Base-by-base conservation (phyloP, 2,329 filamentous ascomycete genomes). In the Pseudomassariella vexata region DNA sequence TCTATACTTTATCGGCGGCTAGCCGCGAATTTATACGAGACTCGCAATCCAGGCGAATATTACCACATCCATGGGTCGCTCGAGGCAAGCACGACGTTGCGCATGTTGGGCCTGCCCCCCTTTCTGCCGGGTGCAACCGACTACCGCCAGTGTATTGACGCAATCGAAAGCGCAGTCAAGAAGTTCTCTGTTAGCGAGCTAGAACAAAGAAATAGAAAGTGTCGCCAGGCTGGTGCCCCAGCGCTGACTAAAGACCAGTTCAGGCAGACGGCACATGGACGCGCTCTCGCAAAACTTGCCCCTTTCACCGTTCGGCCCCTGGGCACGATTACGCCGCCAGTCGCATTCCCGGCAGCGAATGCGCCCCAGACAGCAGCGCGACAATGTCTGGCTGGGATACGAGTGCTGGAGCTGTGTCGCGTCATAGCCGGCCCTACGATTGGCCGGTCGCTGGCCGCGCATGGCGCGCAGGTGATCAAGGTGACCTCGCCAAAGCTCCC, bases 381-480 rank as follows among this genome's bases (percentile, higher is more conserved):
- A 24, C 55, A 56, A 9, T 56, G 62, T 45, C 45, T 76, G 62
- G 37, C 66, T 48, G 82, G 82, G 0, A 67, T 87, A 52, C 82
- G 80, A 42, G 82, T 88, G 5, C 67, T 88, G 5, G 84, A 89
- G 49, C 60, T 88, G 19, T 84, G 81, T 49, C 76, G 82, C 24
- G 79, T 87, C 47, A 85, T 88, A 41, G 83, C 83, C 4, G 82
- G 82, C 0, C 82, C 82, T n/a, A 75, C 79, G 5, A 78, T 87
- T 42, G 76, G 76, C 3, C 73, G 81, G 19, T 78, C 78, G 2
- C 67, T 88, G 0, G 81, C 79, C n/a, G 82, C 85, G 40, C 81
- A 86, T 49, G 84, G 84, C 3, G 83, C 83, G 6, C 73, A 80
- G 32, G 82, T 88, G 1, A 66, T 88, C 42, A 83, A 85, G 46